These are phyloP conservation scores for Lactifluus volemus DNA, from an alignment of 768 basidiomycete species.

Conservation along the genomic window DNA sequence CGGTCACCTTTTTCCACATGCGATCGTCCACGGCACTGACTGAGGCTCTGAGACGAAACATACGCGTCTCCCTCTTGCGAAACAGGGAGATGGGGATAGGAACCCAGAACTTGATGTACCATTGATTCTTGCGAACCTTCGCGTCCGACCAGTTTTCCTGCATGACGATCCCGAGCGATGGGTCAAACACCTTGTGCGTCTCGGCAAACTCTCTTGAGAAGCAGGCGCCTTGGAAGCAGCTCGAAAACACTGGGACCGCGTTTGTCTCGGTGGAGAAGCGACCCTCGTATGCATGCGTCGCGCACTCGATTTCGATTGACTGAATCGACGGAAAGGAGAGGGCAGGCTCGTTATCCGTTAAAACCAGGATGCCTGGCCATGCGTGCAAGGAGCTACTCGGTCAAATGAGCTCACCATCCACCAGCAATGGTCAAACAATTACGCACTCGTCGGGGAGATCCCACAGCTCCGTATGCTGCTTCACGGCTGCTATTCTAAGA, in stretches of 20 bases:
- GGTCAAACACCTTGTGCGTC: background rate
- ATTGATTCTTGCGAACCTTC: conserved; percentile 11
- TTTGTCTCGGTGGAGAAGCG: conserved; percentile 19
- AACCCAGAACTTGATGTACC: conserved; percentile 20
- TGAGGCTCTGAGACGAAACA: conserved; percentile 17
- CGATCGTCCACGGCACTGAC: conserved; percentile 15
- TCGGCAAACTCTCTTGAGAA: background rate
- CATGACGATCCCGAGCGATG: conserved; percentile 16
- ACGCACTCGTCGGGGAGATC: conserved; percentile 18
- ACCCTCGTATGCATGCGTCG: conserved; percentile 19
- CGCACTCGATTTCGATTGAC: conserved; percentile 10
- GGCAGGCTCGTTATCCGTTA: conserved; percentile 14
- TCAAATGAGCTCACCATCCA: background rate
- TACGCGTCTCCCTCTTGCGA: conserved; percentile 17
- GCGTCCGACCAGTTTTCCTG: conserved; percentile 16
- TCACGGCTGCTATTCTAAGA: conserved; percentile 8
- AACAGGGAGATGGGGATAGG: conserved; percentile 20
- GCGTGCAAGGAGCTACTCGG: conserved; percentile 3
- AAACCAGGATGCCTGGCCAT: conserved; percentile 16
- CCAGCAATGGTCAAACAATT: background rate
- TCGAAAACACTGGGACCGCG: conserved; percentile 14
- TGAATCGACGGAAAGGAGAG: conserved; percentile 4
- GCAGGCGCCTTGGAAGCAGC: background rate
- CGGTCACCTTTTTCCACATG: conserved; percentile 13
- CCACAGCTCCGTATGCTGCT: conserved; percentile 19